Conservation (phyloP, 768 basidiomycete species). For the Lentinula lateritia region DNA sequence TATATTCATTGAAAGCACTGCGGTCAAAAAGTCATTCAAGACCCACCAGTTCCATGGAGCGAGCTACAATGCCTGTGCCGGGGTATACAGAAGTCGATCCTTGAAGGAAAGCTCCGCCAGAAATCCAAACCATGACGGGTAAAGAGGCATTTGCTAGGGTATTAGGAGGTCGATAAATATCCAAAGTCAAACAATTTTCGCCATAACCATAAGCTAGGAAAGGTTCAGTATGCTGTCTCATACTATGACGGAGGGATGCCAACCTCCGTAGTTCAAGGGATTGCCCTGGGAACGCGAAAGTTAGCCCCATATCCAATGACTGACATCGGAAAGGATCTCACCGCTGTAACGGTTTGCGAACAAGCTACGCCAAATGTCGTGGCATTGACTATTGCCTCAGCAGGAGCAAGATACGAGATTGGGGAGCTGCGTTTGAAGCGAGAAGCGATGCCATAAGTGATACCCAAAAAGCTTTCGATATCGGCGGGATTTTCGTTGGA, state of each 20-base stretch:
- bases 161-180: background rate
- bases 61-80: background rate
- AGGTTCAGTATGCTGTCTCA: background rate
- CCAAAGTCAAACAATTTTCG: background rate
- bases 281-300: background rate
- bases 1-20: background rate
- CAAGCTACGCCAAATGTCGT: background rate
- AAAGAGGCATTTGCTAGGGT: background rate
- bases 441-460: background rate
- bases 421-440: background rate
- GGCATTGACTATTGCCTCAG: background rate
- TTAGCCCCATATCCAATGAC: background rate
- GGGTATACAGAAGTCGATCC: background rate
- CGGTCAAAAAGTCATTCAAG: background rate
- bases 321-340: background rate
- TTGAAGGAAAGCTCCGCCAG: background rate
- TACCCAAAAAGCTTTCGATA: background rate
- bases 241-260: background rate
- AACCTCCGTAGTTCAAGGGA: background rate
- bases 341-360: background rate
- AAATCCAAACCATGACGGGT: slow-evolving; percentile 2
- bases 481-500: background rate
- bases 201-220: background rate
- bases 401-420: background rate
- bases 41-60: background rate